These are phyloP conservation scores for Hypericum androsaemum DNA, from an alignment of 345 rosid species.

Conservation along the genomic window DNA sequence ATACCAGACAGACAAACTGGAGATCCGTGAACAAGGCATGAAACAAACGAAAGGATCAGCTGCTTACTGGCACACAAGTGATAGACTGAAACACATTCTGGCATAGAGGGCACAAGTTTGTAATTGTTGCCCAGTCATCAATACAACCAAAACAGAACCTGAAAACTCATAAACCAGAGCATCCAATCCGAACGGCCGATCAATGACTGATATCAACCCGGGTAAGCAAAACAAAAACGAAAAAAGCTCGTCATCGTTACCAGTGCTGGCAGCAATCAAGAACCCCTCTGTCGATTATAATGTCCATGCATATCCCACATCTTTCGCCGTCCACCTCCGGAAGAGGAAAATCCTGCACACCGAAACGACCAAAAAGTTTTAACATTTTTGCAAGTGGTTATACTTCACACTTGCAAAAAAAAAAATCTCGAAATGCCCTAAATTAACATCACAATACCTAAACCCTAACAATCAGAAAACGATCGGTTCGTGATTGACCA, in stretches of 20 bases:
- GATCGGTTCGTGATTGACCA: no score
- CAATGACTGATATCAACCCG: neutral
- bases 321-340: slow-evolving; percentile 51
- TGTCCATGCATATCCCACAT: slow-evolving; percentile 98
- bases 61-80: slow-evolving; percentile 93
- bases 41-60: neutral
- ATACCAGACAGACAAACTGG: slow-evolving; percentile 11
- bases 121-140: slow-evolving; percentile 96
- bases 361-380: neutral
- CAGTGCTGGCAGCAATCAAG: slow-evolving; percentile 97
- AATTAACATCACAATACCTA: no score
- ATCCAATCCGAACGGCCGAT: slow-evolving; percentile 7
- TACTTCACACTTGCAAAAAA: no score
- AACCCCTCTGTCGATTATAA: slow-evolving; percentile 86
- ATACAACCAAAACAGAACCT: slow-evolving; percentile 99
- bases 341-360: slow-evolving; percentile 42
- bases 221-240: neutral
- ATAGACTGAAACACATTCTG: slow-evolving; percentile 92
- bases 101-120: slow-evolving; percentile 95
- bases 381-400: no score
- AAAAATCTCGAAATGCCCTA: no score
- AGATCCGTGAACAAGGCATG: slow-evolving; percentile 9
- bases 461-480: no score
- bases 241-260: slow-evolving; percentile 24
- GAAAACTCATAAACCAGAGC: slow-evolving; percentile 21